These are phyloP conservation scores for Epichloe elymi DNA, from an alignment of 2,329 filamentous ascomycete genomes.

Conservation along the genomic window DNA sequence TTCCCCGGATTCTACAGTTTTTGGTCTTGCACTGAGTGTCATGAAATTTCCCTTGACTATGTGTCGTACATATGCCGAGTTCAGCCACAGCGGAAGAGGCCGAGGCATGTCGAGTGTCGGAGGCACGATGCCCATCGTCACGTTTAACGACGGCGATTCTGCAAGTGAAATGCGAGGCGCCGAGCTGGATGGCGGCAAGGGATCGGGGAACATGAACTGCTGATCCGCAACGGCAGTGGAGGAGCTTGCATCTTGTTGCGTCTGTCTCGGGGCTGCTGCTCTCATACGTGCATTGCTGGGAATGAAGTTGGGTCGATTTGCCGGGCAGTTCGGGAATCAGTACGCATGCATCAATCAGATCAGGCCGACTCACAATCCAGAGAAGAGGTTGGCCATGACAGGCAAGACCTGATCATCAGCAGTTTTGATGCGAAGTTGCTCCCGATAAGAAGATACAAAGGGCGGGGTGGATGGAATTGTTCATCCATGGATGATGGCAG, in stretches of 20 bases:
- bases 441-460: neutral
- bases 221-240: neutral
- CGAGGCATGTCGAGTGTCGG: conserved; percentile 28
- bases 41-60: conserved; percentile 97
- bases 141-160: neutral
- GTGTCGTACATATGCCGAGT: conserved; percentile 61
- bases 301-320: neutral
- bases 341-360: neutral
- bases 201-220: neutral
- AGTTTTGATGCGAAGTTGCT: neutral
- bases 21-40: conserved; percentile 87
- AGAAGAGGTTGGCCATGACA: conserved; percentile 1
- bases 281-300: conserved; percentile 2
- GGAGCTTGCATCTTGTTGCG: neutral
- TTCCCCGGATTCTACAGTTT: conserved; percentile 86
- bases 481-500: neutral
- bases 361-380: conserved; percentile 1
- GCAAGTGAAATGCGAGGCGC: neutral
- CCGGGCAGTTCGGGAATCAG: neutral
- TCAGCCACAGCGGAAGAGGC: conserved; percentile 62
- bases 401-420: neutral
- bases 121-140: neutral
- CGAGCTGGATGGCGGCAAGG: neutral
- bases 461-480: neutral
- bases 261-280: neutral